Conservation (phyloP, 2,329 filamentous ascomycete species). For the Thelonectria blattea region DNA sequence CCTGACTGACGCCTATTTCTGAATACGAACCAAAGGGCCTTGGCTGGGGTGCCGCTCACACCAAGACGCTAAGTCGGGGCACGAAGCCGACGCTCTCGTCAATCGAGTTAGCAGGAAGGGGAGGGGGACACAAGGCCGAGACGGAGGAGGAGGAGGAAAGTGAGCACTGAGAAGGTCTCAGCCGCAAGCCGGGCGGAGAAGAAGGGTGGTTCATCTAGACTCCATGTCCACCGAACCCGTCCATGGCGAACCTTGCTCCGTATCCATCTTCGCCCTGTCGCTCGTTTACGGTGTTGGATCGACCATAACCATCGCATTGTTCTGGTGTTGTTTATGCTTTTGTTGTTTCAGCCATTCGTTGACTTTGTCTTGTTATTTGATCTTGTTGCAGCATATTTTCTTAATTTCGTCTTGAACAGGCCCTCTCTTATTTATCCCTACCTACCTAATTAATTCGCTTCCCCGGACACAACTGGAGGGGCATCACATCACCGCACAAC, state of each 20-base stretch:
- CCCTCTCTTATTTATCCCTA: background rate
- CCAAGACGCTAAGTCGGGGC: background rate
- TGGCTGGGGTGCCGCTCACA: background rate
- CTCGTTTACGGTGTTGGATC: constrained; percentile 6
- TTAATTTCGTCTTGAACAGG: background rate
- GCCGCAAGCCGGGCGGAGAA: constrained; percentile 7
- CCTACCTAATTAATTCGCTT: background rate
- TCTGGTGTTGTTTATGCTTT: constrained; percentile 7
- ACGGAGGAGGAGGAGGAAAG: background rate
- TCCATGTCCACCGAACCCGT: background rate
- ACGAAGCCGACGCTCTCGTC: constrained; percentile 1
- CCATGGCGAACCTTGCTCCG: constrained; percentile 3
- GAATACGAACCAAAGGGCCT: constrained; percentile 14
- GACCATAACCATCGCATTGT: background rate
- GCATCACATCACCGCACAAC: background rate
- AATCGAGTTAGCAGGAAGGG: constrained; percentile 3
- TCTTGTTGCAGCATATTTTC: background rate
- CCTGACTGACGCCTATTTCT: constrained; percentile 11
- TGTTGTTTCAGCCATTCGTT: constrained; percentile 13
- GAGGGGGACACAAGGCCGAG: too few species aligned
- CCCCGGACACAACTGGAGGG: background rate
- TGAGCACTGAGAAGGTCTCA: background rate
- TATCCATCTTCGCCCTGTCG: constrained; percentile 10
- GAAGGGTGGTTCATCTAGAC: constrained; percentile 1
- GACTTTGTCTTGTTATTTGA: background rate